These are phyloP conservation scores for Dactylonectria macrodidyma DNA, from an alignment of 2,329 filamentous ascomycete genomes.

Conservation along the genomic window DNA sequence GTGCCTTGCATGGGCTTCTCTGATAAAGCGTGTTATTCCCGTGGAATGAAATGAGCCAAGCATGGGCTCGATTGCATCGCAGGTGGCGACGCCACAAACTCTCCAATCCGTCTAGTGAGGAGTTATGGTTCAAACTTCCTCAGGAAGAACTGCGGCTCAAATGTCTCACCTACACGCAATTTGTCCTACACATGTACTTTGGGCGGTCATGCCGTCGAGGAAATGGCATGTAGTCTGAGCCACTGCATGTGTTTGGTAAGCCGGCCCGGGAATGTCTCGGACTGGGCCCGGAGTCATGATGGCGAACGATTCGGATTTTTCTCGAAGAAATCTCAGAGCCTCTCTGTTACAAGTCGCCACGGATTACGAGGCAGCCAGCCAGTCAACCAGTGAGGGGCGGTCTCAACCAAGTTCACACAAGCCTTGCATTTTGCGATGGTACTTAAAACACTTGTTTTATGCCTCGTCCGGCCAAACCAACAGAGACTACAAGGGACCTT, in stretches of 20 bases:
- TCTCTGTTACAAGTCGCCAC: not conserved
- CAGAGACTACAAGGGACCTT: constrained; percentile 14
- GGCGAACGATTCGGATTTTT: constrained; percentile 29
- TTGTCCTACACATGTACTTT: not conserved
- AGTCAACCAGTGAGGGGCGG: not conserved
- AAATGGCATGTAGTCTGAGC: constrained; percentile 17
- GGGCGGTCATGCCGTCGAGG: not conserved
- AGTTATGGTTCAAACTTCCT: not conserved
- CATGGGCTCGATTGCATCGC: constrained; percentile 14
- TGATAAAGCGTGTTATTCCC: constrained; percentile 35
- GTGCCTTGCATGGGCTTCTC: not conserved
- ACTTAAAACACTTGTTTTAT: constrained; percentile 27
- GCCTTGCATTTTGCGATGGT: not conserved
- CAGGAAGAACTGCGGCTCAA: constrained; percentile 2
- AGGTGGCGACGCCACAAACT: constrained; percentile 34
- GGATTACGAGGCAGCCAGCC: not conserved
- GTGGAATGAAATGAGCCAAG: constrained; percentile 27
- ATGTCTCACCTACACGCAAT: constrained; percentile 12
- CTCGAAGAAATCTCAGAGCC: not conserved
- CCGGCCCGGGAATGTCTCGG: constrained; percentile 29
- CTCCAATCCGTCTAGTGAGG: constrained; percentile 22
- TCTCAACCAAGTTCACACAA: not conserved
- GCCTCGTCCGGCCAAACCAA: constrained; percentile 22
- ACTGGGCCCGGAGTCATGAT: constrained; percentile 22
- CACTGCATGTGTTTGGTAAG: constrained; percentile 26